Conservation (phyloP, 1,139 yeast species). For the Groenewaldozyma auringiensis region DNA sequence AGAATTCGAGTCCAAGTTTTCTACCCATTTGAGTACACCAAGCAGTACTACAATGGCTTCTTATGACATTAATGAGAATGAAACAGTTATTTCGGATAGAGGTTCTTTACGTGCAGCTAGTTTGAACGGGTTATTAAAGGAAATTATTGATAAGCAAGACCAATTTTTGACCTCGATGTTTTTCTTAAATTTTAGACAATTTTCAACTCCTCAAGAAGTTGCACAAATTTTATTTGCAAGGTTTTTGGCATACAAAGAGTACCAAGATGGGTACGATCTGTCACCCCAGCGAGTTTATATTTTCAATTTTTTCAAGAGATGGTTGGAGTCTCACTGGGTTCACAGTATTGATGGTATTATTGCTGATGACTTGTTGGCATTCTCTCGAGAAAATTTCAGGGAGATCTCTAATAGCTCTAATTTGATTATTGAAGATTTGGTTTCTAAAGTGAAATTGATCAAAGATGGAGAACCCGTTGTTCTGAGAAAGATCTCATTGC, state of each 20-base stretch:
- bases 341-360: slow-evolving; percentile 50
- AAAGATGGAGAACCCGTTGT: slow-evolving; percentile 22
- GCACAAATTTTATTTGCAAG: slow-evolving; percentile 62
- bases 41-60: neutral
- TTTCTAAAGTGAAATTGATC: slow-evolving; percentile 18
- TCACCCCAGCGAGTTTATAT: slow-evolving; percentile 57
- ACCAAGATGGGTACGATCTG: slow-evolving; percentile 28
- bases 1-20: neutral
- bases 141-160: slow-evolving; percentile 35
- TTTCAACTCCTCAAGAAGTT: slow-evolving; percentile 61
- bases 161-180: slow-evolving; percentile 68
- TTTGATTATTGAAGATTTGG: slow-evolving; percentile 21
- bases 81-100: neutral
- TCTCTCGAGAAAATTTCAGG: slow-evolving; percentile 50
- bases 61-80: neutral
- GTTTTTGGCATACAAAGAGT: slow-evolving; percentile 48
- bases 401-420: slow-evolving; percentile 21
- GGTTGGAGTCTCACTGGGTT: slow-evolving; percentile 90
- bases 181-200: slow-evolving; percentile 71
- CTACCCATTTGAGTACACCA: neutral
- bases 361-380: slow-evolving; percentile 62
- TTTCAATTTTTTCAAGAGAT: slow-evolving; percentile 59
- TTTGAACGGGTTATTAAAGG: neutral
- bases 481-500: neutral
- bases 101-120: neutral